Conservation (phyloP, 179 eudicot species). For the Actinidia arguta region DNA sequence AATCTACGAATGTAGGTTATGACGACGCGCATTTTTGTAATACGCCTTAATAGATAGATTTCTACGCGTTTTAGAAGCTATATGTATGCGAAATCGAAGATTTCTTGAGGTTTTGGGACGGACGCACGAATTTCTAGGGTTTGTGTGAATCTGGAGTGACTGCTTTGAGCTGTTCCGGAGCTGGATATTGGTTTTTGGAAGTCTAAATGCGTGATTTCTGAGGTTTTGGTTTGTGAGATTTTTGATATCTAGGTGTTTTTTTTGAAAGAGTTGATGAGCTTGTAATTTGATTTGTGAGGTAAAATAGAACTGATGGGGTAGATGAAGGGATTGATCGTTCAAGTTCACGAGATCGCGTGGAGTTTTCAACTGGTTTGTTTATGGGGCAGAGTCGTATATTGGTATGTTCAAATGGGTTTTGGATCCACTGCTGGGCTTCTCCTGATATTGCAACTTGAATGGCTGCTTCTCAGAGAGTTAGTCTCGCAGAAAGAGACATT, state of each 20-base stretch:
- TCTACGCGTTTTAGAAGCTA: neutral
- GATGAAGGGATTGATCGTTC: slow-evolving; percentile 6
- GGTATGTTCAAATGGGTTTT: slow-evolving; percentile 31
- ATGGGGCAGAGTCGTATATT: slow-evolving; percentile 21
- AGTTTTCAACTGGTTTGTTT: neutral
- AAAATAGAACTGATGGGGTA: slow-evolving; percentile 6
- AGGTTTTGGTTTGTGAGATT: neutral
- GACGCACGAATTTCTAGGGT: slow-evolving; percentile 13
- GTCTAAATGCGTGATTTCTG: neutral
- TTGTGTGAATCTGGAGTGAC: neutral
- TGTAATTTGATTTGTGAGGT: slow-evolving; percentile 11
- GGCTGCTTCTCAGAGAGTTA: slow-evolving; percentile 32
- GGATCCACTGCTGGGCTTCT: slow-evolving; percentile 13
- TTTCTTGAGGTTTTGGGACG: neutral
- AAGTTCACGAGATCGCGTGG: neutral
- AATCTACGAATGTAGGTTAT: slow-evolving; percentile 4
- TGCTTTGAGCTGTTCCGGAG: neutral
- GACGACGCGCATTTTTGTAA: neutral
- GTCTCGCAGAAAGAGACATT: slow-evolving; percentile 30
- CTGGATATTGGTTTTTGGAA: neutral
- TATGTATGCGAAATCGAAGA: neutral
- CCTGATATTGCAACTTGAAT: slow-evolving; percentile 33
- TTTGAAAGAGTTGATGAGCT: neutral
- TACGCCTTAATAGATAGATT: neutral
- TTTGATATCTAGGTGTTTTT: neutral